Conservation (phyloP, 306 rosid genomes). For the Canavalia ensiformis region DNA sequence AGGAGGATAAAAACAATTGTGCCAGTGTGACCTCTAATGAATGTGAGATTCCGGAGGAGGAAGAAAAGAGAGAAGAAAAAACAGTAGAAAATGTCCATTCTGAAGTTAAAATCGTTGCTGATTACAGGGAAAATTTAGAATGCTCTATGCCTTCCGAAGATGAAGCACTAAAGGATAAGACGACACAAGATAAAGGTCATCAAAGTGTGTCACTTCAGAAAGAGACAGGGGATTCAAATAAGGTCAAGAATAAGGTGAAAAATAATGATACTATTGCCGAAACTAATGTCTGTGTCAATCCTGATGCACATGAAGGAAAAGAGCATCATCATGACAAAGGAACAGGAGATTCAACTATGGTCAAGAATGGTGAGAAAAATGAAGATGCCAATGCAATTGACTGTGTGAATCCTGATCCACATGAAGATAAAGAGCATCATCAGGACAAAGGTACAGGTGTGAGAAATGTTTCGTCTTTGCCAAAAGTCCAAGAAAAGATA, state of each 20-base stretch:
- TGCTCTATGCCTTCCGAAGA: not conserved
- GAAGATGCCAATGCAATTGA: not conserved
- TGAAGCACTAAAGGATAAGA: not conserved
- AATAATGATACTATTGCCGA: not conserved
- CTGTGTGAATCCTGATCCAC: not conserved
- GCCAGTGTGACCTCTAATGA: not conserved
- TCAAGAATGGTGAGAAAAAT: not conserved
- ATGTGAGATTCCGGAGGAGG: not conserved
- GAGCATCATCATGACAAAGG: not conserved
- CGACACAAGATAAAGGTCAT: not conserved
- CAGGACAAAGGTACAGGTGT: not conserved
- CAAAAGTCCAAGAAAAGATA: not conserved
- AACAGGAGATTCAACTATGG: not conserved
- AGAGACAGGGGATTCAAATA: not conserved
- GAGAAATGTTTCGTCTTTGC: not conserved
- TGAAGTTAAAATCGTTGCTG: not conserved
- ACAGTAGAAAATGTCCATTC: not conserved
- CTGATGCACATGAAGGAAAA: not conserved
- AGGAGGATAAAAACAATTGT: not conserved
- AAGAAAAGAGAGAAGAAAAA: not conserved
- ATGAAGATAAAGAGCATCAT: not conserved
- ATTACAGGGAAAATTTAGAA: not conserved
- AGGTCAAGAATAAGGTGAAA: not conserved
- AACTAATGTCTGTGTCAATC: not conserved
- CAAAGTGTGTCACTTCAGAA: not conserved